Conservation (phyloP, 345 rosid species). For the Hibiscus syriacus region DNA sequence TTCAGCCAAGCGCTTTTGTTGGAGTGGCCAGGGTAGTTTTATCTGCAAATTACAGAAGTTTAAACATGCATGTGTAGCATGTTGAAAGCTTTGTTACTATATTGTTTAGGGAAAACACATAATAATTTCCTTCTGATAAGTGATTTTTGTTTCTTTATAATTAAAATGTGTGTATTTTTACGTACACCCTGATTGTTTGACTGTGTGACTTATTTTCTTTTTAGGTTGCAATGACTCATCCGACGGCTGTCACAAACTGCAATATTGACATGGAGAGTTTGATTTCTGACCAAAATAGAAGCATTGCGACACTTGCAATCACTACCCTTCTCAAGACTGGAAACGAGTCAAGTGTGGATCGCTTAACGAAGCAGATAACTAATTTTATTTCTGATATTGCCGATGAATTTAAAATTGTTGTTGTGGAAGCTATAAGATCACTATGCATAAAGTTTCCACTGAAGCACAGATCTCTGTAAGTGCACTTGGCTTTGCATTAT, state of each 20-base stretch:
- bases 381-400: slow-evolving; percentile 98
- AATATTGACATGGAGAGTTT: slow-evolving; percentile 98
- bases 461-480: slow-evolving; percentile 95
- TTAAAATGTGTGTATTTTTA: not conserved
- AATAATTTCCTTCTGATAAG: not conserved
- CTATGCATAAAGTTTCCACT: slow-evolving; percentile 90
- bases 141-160: not conserved
- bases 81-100: not conserved
- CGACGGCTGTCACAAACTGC: slow-evolving; percentile 97
- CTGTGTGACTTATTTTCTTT: slow-evolving; percentile 15
- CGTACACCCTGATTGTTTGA: not conserved
- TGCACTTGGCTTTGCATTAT: not conserved
- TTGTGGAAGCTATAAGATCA: slow-evolving; percentile 95
- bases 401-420: slow-evolving; percentile 97
- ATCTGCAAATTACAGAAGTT: not conserved
- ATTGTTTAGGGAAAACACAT: not conserved
- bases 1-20: not conserved
- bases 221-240: slow-evolving; percentile 99
- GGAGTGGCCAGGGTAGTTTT: not conserved
- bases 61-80: not conserved
- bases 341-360: slow-evolving; percentile 96
- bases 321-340: slow-evolving; percentile 96
- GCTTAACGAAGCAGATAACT: slow-evolving; percentile 96
- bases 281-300: slow-evolving; percentile 96
- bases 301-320: slow-evolving; percentile 97